phyloP scores from a whole-genome alignment of 176 grass and related monocot species.

The Dactylis glomerata region DNA sequence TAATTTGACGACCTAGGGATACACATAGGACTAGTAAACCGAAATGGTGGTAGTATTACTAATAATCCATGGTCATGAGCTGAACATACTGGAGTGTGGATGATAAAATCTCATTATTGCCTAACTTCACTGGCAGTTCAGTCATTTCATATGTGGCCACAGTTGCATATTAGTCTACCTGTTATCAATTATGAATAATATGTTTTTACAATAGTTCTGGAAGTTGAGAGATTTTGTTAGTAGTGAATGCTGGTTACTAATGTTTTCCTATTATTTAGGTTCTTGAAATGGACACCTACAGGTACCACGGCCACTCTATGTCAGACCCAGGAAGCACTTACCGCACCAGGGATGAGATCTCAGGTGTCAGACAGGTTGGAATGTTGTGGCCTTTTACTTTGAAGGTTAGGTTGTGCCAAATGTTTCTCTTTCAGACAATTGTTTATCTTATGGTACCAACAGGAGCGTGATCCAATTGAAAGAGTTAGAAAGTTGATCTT shows the following conservation, averaged over 20 bases:
- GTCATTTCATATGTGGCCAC: neutral
- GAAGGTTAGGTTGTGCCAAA: neutral
- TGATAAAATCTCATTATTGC: neutral
- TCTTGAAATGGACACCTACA: slow-evolving; percentile 99
- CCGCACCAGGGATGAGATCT: slow-evolving; percentile 90
- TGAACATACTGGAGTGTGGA: neutral
- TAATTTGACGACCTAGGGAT: too few species aligned
- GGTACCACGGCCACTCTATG: slow-evolving; percentile 98
- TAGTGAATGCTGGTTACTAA: slow-evolving; percentile 18
- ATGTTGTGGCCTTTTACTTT: slow-evolving; percentile 20
- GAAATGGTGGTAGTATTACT: too few species aligned
- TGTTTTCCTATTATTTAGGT: slow-evolving; percentile 45
- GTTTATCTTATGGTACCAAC: slow-evolving; percentile 28
- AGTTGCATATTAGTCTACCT: neutral
- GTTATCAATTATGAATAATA: neutral
- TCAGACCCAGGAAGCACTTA: slow-evolving; percentile 99
- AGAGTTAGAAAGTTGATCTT: slow-evolving; percentile 88
- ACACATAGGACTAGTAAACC: too few species aligned
- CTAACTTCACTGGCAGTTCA: neutral
- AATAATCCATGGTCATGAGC: neutral
- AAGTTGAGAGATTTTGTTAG: neutral
- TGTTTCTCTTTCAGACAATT: neutral
- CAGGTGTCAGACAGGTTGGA: slow-evolving; percentile 78
- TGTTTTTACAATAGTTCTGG: neutral
- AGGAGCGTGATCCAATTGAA: slow-evolving; percentile 96